These are phyloP conservation scores for Neurospora sp. DNA, from an alignment of 495 filamentous ascomycete species.

Conservation along the genomic window DNA sequence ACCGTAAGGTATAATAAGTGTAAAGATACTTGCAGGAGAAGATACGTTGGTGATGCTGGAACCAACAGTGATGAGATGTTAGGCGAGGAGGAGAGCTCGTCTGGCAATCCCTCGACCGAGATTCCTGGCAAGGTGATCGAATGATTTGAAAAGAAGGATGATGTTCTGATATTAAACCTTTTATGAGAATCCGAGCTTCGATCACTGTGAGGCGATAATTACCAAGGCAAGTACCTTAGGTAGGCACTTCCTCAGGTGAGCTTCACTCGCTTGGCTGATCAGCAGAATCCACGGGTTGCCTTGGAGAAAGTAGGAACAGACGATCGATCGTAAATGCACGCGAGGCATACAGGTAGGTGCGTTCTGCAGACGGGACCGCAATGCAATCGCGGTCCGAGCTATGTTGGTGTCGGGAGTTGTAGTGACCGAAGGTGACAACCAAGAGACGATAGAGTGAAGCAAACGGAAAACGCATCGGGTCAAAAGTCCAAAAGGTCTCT, in stretches of 20 bases:
- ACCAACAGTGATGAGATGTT: not conserved
- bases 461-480: not conserved
- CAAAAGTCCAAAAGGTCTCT: not conserved
- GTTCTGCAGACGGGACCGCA: not conserved
- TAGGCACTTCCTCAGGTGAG: not conserved
- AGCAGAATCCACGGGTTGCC: not conserved
- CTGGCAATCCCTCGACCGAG: not conserved
- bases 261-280: not conserved
- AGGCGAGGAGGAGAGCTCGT: not conserved
- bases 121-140: not conserved
- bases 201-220: not conserved
- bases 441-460: not conserved
- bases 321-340: not conserved
- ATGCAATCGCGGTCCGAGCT: not conserved
- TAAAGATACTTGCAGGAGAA: not conserved
- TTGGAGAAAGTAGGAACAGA: not conserved
- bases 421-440: not conserved
- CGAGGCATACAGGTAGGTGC: not conserved
- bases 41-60: not conserved
- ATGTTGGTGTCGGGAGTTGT: not conserved
- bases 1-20: not conserved
- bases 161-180: not conserved
- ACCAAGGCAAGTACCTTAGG: not conserved
- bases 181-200: not conserved
- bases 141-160: not conserved